Conservation (phyloP, 2,329 filamentous ascomycete species). For the Balansia obtecta region DNA sequence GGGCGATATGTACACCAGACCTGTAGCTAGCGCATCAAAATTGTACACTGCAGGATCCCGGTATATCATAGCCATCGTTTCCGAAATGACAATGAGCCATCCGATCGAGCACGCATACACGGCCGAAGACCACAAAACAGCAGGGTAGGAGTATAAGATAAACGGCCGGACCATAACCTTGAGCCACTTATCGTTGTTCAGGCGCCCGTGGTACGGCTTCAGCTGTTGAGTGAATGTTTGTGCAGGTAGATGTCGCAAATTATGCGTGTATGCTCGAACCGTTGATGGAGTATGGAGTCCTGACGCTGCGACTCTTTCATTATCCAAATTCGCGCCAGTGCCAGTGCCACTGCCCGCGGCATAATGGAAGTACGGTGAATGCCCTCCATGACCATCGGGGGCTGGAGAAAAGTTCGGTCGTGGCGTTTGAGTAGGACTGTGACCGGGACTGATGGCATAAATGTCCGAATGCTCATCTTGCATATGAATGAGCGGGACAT, state of each 20-base stretch:
- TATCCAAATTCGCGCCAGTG: slow-evolving; percentile 24
- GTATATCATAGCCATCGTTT: slow-evolving; percentile 74
- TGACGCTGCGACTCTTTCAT: slow-evolving; percentile 28
- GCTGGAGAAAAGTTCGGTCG: background rate
- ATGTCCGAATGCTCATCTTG: background rate
- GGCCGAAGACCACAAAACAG: slow-evolving; percentile 75
- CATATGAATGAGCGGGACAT: slow-evolving; percentile 5
- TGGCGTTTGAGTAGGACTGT: slow-evolving; percentile 4
- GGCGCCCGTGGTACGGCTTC: slow-evolving; percentile 63
- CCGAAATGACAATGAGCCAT: slow-evolving; percentile 91
- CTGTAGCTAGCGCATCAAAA: slow-evolving; percentile 69
- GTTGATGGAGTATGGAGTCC: slow-evolving; percentile 21
- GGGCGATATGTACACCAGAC: slow-evolving; percentile 79
- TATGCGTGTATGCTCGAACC: slow-evolving; percentile 52
- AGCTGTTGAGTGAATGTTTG: slow-evolving; percentile 66
- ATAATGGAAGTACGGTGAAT: slow-evolving; percentile 4
- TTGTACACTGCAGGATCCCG: slow-evolving; percentile 57
- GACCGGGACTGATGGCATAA: slow-evolving; percentile 1
- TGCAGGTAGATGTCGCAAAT: slow-evolving; percentile 52
- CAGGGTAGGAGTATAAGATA: slow-evolving; percentile 75
- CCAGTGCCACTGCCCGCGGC: slow-evolving; percentile 11
- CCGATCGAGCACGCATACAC: slow-evolving; percentile 83
- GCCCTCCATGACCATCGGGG: background rate
- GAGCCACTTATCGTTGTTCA: slow-evolving; percentile 68
- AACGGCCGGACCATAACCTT: slow-evolving; percentile 70